A percentile compares a stretch with the other conserved stretches of the same genome.
Evolutionary conservation across 1,284 basidiomycete genomes (phyloP).

Genomic region (Austroboletus novae-zelandiae): DNA sequence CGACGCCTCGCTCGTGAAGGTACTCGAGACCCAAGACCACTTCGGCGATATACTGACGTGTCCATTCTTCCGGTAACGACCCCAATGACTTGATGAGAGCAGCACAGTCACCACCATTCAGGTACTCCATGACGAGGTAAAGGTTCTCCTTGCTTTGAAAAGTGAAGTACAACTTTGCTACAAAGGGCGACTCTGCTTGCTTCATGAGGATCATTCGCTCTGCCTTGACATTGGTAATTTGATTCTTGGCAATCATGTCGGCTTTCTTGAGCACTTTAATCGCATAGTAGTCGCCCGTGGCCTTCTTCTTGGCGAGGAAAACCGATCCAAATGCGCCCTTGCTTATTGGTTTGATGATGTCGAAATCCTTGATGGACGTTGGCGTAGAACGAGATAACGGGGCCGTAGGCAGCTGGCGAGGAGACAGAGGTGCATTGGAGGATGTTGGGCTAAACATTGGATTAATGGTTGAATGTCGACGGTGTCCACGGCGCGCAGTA

Average conservation of each 20-base stretch:
- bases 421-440: constrained; percentile 75
- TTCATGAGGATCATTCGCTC: constrained; percentile 99
- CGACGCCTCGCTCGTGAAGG: constrained; percentile 89
- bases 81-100: constrained; percentile 96
- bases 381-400: constrained; percentile 79
- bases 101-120: constrained; percentile 97
- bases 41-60: constrained; percentile 94
- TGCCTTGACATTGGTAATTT: constrained; percentile 99
- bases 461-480: constrained; percentile 73
- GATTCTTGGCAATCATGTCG: constrained; percentile 99
- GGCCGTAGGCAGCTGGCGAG: constrained; percentile 77
- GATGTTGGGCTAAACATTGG: constrained; percentile 56
- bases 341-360: constrained; percentile 99
- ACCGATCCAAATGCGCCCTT: constrained; percentile 99
- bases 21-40: constrained; percentile 95
- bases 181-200: constrained; percentile 98
- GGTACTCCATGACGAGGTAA: constrained; percentile 98
- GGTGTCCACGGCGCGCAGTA: constrained; percentile 53
- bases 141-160: constrained; percentile 99
- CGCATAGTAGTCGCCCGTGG: constrained; percentile 97
- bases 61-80: constrained; percentile 93
- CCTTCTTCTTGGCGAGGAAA: constrained; percentile 97
- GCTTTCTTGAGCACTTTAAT: constrained; percentile 99
- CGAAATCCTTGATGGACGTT: constrained; percentile 98
- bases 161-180: constrained; percentile 97